Evolutionary conservation across 2,329 filamentous ascomycete genomes (phyloP).

Genomic region (Clarireedia homoeocarpa): DNA sequence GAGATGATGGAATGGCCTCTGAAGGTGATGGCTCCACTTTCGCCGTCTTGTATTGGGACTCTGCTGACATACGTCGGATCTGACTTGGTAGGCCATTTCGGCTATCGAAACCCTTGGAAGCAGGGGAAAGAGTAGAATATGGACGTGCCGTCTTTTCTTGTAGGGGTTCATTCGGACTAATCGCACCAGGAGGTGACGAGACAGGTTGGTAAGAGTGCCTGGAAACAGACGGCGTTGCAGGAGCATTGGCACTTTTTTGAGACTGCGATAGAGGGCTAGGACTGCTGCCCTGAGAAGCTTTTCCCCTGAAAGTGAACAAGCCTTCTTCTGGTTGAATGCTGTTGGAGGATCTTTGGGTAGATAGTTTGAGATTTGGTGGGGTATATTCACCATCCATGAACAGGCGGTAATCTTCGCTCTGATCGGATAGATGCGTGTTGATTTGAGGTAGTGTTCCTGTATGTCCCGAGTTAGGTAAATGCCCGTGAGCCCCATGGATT

Average conservation of each 20-base stretch:
- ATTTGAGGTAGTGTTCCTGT: neutral
- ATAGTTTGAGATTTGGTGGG: neutral
- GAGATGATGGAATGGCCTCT: neutral
- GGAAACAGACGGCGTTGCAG: slow-evolving; percentile 10
- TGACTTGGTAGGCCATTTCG: slow-evolving; percentile 1
- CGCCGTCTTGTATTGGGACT: neutral
- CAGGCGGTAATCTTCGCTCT: neutral
- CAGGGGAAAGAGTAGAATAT: neutral
- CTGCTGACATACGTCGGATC: neutral
- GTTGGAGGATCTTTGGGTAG: neutral
- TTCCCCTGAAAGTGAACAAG: slow-evolving; percentile 2
- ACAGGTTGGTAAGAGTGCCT: neutral
- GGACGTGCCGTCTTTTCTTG: neutral
- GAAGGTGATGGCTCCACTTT: neutral
- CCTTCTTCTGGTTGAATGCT: slow-evolving; percentile 8
- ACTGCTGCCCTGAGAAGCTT: neutral
- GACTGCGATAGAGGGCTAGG: neutral
- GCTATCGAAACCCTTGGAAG: neutral
- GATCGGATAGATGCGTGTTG: neutral
- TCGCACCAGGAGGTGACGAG: neutral
- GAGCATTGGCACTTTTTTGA: slow-evolving; percentile 12
- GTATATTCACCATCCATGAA: neutral
- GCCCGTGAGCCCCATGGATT: neutral
- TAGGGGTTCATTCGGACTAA: neutral
- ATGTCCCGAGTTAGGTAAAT: neutral